Evolutionary conservation across 1,139 yeast genomes (phyloP), one percentile per base, ranked within the genome.

Genomic region (Taphrina populina): DNA sequence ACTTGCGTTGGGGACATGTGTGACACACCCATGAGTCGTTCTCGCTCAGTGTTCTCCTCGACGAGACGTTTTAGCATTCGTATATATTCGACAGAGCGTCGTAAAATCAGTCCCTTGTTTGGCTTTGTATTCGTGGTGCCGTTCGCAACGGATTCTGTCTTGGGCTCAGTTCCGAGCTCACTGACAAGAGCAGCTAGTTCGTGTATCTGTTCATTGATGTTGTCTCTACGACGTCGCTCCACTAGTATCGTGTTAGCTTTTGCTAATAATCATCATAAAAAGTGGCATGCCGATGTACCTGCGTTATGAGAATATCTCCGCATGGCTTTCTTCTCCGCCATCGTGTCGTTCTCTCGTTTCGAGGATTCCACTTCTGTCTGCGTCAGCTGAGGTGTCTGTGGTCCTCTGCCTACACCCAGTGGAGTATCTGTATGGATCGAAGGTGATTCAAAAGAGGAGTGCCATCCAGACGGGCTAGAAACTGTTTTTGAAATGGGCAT

Each of bases 31-130:
- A 63, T 53, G 33, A 54, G 58, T 15, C 49, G 79, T 44, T 59
- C 60, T 13, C 58, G 51, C 32, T 58, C 46, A n/a, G 81, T 26
- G 20, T 58, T 60, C 58, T 80, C 80, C 65, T 88, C 96, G 60
- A 88, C 86, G 58, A 79, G 75, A 60, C 79, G 79, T 70, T 88
- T 96, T 41, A 90, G 71, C 63, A 74, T 74, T 61, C 81, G 82
- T 54, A 90, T 82, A 66, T 88, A 90, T 63, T 88, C 95, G 2
- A 88, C 95, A 0, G 94, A 80, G 64, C 86, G 84, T 17, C 88
- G 79, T 61, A 90, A 73, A 8, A 90, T 86, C 64, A 88, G 95
- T 1, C 96, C 96, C 71, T 90, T 90, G 66, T 88, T 88, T 0
- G 96, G 96, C 63, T 84, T 84, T 2, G 86, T 19, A 19, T 37